A percentile compares a stretch with the other conserved stretches of the same genome.
Evolutionary conservation across 2,329 filamentous ascomycete species (phyloP).

Genomic region (Ophiostoma tasmaniense): DNA sequence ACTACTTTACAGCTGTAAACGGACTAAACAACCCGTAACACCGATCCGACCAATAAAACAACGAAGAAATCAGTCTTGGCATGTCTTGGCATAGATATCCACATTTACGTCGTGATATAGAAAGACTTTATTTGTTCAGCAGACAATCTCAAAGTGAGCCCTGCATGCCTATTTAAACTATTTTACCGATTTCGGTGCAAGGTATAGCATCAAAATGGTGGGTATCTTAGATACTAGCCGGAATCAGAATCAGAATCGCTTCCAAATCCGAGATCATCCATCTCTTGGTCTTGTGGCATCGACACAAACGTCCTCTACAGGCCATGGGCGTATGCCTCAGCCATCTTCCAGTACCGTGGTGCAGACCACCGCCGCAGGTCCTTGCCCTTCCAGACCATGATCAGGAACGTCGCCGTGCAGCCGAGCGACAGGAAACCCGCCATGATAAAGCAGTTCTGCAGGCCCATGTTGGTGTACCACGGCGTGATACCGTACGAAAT

Average conservation of each 20-base stretch:
- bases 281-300: neutral
- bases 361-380: slow-evolving; percentile 5
- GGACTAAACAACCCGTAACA: too few species aligned
- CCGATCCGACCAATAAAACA: too few species aligned
- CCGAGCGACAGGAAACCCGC: slow-evolving; percentile 8
- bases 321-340: neutral
- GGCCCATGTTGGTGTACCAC: slow-evolving; percentile 22
- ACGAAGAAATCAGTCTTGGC: too few species aligned
- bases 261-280: neutral
- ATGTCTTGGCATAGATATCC: too few species aligned
- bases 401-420: slow-evolving; percentile 5
- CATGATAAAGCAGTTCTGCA: slow-evolving; percentile 19
- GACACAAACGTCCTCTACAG: neutral
- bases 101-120: too few species aligned
- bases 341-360: slow-evolving; percentile 9
- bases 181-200: neutral
- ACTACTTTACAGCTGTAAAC: too few species aligned
- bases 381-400: slow-evolving; percentile 10
- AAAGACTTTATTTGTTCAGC: too few species aligned
- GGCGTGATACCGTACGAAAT: slow-evolving; percentile 30
- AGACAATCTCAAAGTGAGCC: neutral
- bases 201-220: neutral
- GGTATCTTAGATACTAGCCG: neutral
- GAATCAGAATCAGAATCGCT: neutral
- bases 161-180: neutral